Evolutionary conservation across 2,329 filamentous ascomycete genomes (phyloP).

Genomic region (Falciphora oryzae): DNA sequence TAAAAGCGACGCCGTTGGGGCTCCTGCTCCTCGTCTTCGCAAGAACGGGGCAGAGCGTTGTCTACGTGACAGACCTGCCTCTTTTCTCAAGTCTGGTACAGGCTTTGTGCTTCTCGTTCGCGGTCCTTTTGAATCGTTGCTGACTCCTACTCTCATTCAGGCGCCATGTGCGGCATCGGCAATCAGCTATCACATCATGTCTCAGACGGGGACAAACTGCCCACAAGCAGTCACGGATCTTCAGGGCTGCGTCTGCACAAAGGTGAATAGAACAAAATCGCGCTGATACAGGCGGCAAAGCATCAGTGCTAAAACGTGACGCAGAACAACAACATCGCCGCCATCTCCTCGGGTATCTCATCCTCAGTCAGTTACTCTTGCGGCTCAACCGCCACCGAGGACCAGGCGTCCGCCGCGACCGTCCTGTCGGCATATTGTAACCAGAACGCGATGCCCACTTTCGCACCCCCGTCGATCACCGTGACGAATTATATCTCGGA

Average conservation of each 20-base stretch:
- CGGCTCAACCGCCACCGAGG: conserved; percentile 39
- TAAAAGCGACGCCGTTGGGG: background rate
- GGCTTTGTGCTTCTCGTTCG: background rate
- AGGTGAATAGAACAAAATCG: conserved; percentile 16
- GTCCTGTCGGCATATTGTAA: conserved; percentile 45
- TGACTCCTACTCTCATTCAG: conserved; percentile 22
- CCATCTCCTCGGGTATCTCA: conserved; percentile 33
- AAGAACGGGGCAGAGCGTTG: conserved; percentile 17
- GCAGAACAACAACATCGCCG: conserved; percentile 30
- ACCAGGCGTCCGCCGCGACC: conserved; percentile 39
- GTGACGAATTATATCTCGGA: conserved; percentile 46
- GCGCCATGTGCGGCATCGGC: conserved; percentile 45
- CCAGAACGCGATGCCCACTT: conserved; percentile 31
- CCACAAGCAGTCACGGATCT: conserved; percentile 37
- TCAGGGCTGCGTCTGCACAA: conserved; percentile 48
- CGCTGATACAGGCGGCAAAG: background rate
- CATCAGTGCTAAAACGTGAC: background rate
- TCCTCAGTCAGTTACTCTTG: conserved; percentile 36
- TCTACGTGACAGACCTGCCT: conserved; percentile 39
- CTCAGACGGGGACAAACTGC: conserved; percentile 37
- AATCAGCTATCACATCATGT: conserved; percentile 37
- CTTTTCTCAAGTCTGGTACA: conserved; percentile 37
- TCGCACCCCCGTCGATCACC: conserved; percentile 36
- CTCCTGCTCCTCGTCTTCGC: background rate
- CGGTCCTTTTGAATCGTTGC: background rate